Percentiles rank a stretch among this genome's conserved stretches.
These are phyloP conservation scores for Paracoccidioides lutzii DNA, from an alignment of 2,329 filamentous ascomycete genomes.

Conservation along the genomic window DNA sequence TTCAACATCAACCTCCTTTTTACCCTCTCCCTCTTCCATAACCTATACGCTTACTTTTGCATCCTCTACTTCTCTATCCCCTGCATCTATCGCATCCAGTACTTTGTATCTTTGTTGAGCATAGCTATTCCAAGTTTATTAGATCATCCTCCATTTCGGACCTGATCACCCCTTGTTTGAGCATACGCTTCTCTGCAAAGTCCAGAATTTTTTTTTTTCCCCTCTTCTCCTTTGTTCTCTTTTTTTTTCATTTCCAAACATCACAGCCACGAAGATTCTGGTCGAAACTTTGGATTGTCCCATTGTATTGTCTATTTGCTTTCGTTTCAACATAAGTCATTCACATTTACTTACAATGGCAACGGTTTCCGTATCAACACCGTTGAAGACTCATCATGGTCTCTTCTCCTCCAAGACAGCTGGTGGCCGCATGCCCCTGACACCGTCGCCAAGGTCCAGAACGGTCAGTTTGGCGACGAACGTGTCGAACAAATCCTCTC, in stretches of 20 bases:
- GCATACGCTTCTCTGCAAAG: background rate
- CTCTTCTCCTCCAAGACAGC: slow-evolving; percentile 87
- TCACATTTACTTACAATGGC: slow-evolving; percentile 53
- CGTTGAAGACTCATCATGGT: slow-evolving; percentile 86
- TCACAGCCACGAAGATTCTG: slow-evolving; percentile 7
- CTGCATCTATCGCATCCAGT: slow-evolving; percentile 22
- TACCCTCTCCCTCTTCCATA: slow-evolving; percentile 11
- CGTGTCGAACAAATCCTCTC: slow-evolving; percentile 51
- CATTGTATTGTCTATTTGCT: too few species aligned
- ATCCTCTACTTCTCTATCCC: slow-evolving; percentile 14
- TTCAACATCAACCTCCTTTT: slow-evolving; percentile 12
- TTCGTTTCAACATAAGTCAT: slow-evolving; percentile 12
- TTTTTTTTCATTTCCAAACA: slow-evolving; percentile 14
- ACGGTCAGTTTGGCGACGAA: slow-evolving; percentile 34
- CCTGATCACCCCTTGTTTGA: background rate
- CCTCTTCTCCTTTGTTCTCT: slow-evolving; percentile 6
- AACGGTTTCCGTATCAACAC: slow-evolving; percentile 69
- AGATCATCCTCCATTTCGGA: slow-evolving; percentile 21
- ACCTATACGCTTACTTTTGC: slow-evolving; percentile 13
- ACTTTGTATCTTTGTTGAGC: slow-evolving; percentile 19
- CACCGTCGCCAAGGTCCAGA: slow-evolving; percentile 68
- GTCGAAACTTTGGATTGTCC: too few species aligned
- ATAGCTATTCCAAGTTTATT: slow-evolving; percentile 24
- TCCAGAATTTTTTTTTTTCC: slow-evolving; percentile 8
- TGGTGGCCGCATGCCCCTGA: slow-evolving; percentile 87